phyloP scores from a whole-genome alignment of 495 filamentous ascomycete species.

The Neurospora sp. region DNA sequence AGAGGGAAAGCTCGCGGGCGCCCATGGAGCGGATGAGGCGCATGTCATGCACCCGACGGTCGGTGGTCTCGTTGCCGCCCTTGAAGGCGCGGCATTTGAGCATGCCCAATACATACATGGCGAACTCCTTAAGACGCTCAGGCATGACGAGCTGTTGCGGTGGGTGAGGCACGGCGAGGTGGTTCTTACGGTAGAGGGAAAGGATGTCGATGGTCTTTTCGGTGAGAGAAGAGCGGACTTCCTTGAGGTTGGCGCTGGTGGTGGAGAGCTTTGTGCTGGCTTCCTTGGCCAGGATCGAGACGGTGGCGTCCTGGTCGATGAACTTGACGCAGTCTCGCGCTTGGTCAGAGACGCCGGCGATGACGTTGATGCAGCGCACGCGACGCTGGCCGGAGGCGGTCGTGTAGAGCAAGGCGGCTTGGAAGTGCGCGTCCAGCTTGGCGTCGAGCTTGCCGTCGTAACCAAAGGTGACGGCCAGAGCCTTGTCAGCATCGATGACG shows the following conservation, averaged over 20 bases:
- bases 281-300: conserved; percentile 83
- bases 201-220: conserved; percentile 95
- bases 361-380: conserved; percentile 86
- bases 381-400: conserved; percentile 81
- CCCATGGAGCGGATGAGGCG: conserved; percentile 83
- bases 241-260: conserved; percentile 69
- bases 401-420: conserved; percentile 89
- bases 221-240: conserved; percentile 70
- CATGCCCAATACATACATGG: conserved; percentile 92
- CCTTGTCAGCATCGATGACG: conserved; percentile 86
- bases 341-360: conserved; percentile 81
- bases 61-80: conserved; percentile 82
- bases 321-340: conserved; percentile 78
- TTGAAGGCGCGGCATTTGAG: conserved; percentile 92
- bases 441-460: conserved; percentile 96
- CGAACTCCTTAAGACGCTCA: conserved; percentile 91
- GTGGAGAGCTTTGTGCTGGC: conserved; percentile 64
- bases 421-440: conserved; percentile 96
- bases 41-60: conserved; percentile 85
- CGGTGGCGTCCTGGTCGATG: conserved; percentile 89
- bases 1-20: conserved; percentile 72
- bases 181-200: conserved; percentile 85
- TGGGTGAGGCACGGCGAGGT: conserved; percentile 66
- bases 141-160: conserved; percentile 91
- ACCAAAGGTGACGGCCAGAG: conserved; percentile 81